Conservation (phyloP, 352 stramenopile species). For the Pythium aphanidermatum region DNA sequence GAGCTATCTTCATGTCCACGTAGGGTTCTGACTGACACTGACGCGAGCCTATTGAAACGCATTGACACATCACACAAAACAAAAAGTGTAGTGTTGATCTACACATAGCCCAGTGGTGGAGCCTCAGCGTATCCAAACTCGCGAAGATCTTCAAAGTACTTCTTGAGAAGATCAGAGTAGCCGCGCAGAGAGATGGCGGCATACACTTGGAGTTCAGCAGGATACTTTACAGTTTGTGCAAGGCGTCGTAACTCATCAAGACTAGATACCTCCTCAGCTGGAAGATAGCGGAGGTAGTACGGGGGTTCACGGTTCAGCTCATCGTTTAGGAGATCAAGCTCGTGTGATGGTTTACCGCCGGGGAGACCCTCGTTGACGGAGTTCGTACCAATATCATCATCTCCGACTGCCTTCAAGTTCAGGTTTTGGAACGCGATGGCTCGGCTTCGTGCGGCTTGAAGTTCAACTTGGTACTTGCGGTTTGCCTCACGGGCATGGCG, state of each 20-base stretch:
- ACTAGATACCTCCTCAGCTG: conserved; percentile 49
- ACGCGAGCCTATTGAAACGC: not conserved
- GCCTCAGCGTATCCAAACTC: conserved; percentile 35
- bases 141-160: conserved; percentile 57
- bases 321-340: conserved; percentile 49
- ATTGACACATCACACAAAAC: not conserved
- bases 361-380: conserved; percentile 49
- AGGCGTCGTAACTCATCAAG: conserved; percentile 56
- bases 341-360: conserved; percentile 41
- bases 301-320: conserved; percentile 56
- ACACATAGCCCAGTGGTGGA: conserved; percentile 41
- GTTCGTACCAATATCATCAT: conserved; percentile 21
- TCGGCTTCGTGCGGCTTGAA: conserved; percentile 39
- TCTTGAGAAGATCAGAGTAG: conserved; percentile 60
- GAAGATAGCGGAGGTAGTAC: conserved; percentile 69
- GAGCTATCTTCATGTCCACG: too few species aligned
- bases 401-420: conserved; percentile 28
- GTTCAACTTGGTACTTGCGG: conserved; percentile 49
- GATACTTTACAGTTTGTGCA: conserved; percentile 49
- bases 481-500: conserved; percentile 48
- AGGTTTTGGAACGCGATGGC: conserved; percentile 52
- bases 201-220: conserved; percentile 50
- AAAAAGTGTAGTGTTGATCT: conserved; percentile 17
- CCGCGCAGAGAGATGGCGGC: conserved; percentile 42
- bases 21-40: too few species aligned